A percentile compares a stretch with the other conserved stretches of the same genome.
These are phyloP conservation scores for Simplicillium sp. DNA, from an alignment of 2,329 filamentous ascomycete species.

Conservation along the genomic window DNA sequence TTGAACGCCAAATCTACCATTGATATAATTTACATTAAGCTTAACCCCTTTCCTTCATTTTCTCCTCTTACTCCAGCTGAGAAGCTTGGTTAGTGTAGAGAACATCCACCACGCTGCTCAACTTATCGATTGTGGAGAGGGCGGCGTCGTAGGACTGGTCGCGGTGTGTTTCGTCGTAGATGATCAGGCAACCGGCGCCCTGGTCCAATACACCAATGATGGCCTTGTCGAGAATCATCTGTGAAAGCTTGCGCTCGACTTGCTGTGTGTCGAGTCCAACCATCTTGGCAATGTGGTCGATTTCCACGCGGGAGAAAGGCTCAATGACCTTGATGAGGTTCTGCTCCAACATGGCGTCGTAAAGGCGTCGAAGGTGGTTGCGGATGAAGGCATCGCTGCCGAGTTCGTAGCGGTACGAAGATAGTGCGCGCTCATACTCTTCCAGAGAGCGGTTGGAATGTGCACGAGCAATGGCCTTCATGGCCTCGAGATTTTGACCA, in stretches of 20 bases:
- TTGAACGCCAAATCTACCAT: conserved; percentile 1
- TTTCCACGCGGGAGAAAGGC: conserved; percentile 94
- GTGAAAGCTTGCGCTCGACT: conserved; percentile 94
- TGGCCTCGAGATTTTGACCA: conserved; percentile 90
- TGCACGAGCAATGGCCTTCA: conserved; percentile 96
- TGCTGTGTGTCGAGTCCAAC: conserved; percentile 92
- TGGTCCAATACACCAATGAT: conserved; percentile 97
- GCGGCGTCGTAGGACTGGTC: conserved; percentile 94
- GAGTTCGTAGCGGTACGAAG: conserved; percentile 85
- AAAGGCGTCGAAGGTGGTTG: conserved; percentile 88
- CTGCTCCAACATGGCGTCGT: conserved; percentile 98
- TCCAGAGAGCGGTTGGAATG: conserved; percentile 93
- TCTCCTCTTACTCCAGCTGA: conserved; percentile 63
- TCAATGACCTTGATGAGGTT: conserved; percentile 99
- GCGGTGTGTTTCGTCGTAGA: conserved; percentile 89
- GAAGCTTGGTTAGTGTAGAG: conserved; percentile 97
- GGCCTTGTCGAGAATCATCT: conserved; percentile 99
- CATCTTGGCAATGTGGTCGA: conserved; percentile 94
- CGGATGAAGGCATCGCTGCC: conserved; percentile 94
- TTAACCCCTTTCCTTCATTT: background rate
- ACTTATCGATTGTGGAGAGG: conserved; percentile 88
- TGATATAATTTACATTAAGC: background rate
- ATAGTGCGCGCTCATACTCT: conserved; percentile 90
- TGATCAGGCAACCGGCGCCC: conserved; percentile 92
- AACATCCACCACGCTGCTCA: conserved; percentile 94